A percentile compares a stretch with the other conserved stretches of the same genome.
phyloP scores from a whole-genome alignment of 306 rosid species.

The Hippophae tibetana region DNA sequence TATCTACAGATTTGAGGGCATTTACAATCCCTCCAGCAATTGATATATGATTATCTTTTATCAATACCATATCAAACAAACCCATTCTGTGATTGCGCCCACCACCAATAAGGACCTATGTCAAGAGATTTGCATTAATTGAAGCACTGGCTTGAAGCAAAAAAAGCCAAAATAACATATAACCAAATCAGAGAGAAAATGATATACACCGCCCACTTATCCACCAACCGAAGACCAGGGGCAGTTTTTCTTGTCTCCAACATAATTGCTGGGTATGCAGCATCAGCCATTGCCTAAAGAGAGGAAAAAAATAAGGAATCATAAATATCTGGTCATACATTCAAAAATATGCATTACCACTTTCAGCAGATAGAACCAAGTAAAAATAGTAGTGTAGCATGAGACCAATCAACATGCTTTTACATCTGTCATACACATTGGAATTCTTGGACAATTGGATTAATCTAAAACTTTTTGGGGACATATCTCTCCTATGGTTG shows the following conservation, averaged over 20 bases:
- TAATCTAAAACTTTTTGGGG: too few species aligned
- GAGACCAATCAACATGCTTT: too few species aligned
- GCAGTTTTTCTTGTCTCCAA: slow-evolving; percentile 92
- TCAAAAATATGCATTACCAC: background rate
- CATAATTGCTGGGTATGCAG: slow-evolving; percentile 68
- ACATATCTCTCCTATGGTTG: too few species aligned
- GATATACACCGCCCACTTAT: slow-evolving; percentile 86
- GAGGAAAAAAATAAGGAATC: slow-evolving; percentile 9
- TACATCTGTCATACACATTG: too few species aligned
- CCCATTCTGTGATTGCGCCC: slow-evolving; percentile 90
- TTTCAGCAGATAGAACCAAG: background rate
- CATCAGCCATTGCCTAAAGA: slow-evolving; percentile 73
- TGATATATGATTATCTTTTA: slow-evolving; percentile 91
- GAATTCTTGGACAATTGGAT: too few species aligned
- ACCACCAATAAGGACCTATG: slow-evolving; percentile 79
- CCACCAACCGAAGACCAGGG: slow-evolving; percentile 83
- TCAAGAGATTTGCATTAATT: slow-evolving; percentile 4
- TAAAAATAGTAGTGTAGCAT: too few species aligned
- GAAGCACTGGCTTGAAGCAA: slow-evolving; percentile 4
- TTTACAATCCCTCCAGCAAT: slow-evolving; percentile 63
- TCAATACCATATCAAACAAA: slow-evolving; percentile 84
- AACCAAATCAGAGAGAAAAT: slow-evolving; percentile 5
- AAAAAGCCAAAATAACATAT: slow-evolving; percentile 1
- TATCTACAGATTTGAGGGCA: slow-evolving; percentile 72
- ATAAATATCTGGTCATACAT: slow-evolving; percentile 1